Evolutionary conservation across 257 asterid genomes (phyloP), one percentile per base, ranked within the genome.

Genomic region (Plectranthus barbatus): DNA sequence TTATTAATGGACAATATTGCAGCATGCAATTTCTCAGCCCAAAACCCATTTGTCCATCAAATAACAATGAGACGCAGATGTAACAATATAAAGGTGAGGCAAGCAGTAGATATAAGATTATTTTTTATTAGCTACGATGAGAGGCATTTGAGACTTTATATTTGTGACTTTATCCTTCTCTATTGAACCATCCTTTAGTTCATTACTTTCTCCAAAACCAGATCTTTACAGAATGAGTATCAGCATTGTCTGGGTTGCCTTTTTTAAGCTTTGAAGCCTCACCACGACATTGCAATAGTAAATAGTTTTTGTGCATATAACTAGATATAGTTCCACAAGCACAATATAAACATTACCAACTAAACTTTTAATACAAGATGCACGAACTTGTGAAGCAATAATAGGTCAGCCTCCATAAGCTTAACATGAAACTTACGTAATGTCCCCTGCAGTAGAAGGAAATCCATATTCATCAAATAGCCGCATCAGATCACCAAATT

Each of bases 391-490:
- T 62, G 23, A 51, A 48, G 56, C 37, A 21, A 37, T 20, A 59
- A 45, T 45, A 6, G 49, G 54, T 39, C 26, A 31, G 18, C 47
- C 21, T 51, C 66, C 62, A 64, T 41, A 56, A 56, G 57, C 31
- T 57, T 24, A 60, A 71, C 56, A 58, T 10, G 40, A 76, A 70
- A 74, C 94, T 81, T 76, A 93, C 99, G 97, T 87, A 14, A 93
- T 82, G 81, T 93, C 99, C 62, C 99, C 99, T 19, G 96, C 99
- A 75, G 97, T 84, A 52, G 97, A 93, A 74, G 99, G 99, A 84
- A 87, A 93, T 33, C 99, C 99, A 80, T 93, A 93, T 86, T 93
- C 99, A 74, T 93, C 99, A 75, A 93, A 93, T 26, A 93, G 92
- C 44, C 99, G 81, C 97, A 93, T 90, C 65, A 93, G 69, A 78